These are phyloP conservation scores for Tulasnella calospora DNA, from an alignment of 768 basidiomycete species.

Conservation along the genomic window DNA sequence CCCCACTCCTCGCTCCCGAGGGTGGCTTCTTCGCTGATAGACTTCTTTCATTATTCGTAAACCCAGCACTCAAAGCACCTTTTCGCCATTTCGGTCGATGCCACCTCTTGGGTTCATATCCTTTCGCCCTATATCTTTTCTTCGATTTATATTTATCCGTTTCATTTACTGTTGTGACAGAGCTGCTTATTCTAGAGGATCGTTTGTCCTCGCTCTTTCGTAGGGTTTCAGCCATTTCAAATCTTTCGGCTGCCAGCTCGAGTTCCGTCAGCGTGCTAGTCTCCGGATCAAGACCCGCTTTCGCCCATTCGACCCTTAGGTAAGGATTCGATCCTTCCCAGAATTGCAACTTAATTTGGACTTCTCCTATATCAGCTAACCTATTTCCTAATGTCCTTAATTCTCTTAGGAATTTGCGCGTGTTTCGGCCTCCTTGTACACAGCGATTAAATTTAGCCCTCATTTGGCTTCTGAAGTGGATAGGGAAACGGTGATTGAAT, in stretches of 20 bases:
- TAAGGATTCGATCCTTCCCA: background rate
- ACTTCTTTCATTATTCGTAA: background rate
- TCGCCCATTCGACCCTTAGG: background rate
- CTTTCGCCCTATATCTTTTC: no score
- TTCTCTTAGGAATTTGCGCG: background rate
- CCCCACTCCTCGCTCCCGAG: background rate
- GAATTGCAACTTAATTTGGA: background rate
- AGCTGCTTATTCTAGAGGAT: no score
- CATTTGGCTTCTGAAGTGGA: slow-evolving; percentile 6
- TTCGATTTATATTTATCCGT: no score
- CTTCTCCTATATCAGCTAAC: background rate
- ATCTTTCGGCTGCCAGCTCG: no score
- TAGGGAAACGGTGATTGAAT: slow-evolving; percentile 11
- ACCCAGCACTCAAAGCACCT: background rate
- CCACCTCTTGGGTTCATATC: no score
- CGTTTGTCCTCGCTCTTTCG: background rate
- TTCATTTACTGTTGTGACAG: no score
- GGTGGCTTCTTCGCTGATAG: background rate
- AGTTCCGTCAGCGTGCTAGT: no score
- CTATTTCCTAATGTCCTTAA: background rate
- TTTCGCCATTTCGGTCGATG: background rate
- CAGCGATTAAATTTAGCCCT: background rate
- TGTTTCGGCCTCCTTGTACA: background rate
- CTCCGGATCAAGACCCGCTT: background rate
- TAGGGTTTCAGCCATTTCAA: no score